Evolutionary conservation across 1,284 basidiomycete genomes (phyloP).

Genomic region (Sutorius eximius): DNA sequence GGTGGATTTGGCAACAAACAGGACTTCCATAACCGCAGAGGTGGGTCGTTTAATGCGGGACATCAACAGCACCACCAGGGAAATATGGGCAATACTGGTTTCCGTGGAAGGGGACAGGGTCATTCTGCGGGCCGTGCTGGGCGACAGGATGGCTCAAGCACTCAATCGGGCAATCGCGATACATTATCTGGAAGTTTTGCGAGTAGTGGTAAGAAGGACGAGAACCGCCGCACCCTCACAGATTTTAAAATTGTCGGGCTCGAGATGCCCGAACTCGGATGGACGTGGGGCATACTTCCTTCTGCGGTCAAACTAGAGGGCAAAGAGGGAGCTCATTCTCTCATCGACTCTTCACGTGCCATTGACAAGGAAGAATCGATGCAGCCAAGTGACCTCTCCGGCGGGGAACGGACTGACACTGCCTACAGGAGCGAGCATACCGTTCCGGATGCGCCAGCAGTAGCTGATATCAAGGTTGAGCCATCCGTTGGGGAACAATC

Average conservation of each 20-base stretch:
- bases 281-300: slow-evolving; percentile 68
- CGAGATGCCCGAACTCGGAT: slow-evolving; percentile 70
- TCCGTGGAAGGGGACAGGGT: slow-evolving; percentile 44
- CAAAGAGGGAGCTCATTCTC: slow-evolving; percentile 36
- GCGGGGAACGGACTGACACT: slow-evolving; percentile 32
- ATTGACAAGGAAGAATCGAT: slow-evolving; percentile 44
- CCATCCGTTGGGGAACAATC: slow-evolving; percentile 30
- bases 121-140: slow-evolving; percentile 48
- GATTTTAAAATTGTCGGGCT: slow-evolving; percentile 95
- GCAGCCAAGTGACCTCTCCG: slow-evolving; percentile 31
- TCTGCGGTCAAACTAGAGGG: slow-evolving; percentile 40
- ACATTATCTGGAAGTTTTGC: slow-evolving; percentile 43
- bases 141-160: slow-evolving; percentile 50
- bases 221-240: slow-evolving; percentile 83
- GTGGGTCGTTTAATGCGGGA: slow-evolving; percentile 58
- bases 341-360: slow-evolving; percentile 29
- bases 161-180: slow-evolving; percentile 43
- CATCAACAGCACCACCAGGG: slow-evolving; percentile 43
- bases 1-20: slow-evolving; percentile 60
- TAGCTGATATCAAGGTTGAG: slow-evolving; percentile 33
- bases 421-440: slow-evolving; percentile 33
- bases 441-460: slow-evolving; percentile 20
- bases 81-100: slow-evolving; percentile 45
- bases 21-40: slow-evolving; percentile 62
- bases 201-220: slow-evolving; percentile 69